Percentiles rank a stretch among this genome's conserved stretches.
Evolutionary conservation across 2,329 filamentous ascomycete genomes (phyloP).

Genomic region (Thielaviopsis punctulata): DNA sequence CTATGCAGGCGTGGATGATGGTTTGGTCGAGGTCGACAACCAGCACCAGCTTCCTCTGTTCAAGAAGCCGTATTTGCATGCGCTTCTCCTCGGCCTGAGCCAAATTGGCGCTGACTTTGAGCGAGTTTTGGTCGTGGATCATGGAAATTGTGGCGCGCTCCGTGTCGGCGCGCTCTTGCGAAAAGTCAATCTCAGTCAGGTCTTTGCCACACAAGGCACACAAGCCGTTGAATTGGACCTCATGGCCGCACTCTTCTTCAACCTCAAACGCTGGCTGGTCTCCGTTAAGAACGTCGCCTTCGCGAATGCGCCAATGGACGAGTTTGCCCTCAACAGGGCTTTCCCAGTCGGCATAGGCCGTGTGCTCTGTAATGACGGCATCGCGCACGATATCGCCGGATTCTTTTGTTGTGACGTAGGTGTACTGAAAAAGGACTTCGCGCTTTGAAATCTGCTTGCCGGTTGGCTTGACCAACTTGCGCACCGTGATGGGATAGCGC

Average conservation of each 20-base stretch:
- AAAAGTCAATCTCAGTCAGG: slow-evolving; percentile 83
- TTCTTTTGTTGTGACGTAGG: slow-evolving; percentile 62
- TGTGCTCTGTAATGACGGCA: slow-evolving; percentile 49
- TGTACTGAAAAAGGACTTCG: slow-evolving; percentile 71
- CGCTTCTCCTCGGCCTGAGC: slow-evolving; percentile 72
- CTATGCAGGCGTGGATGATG: slow-evolving; percentile 94
- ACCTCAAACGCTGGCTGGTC: slow-evolving; percentile 53
- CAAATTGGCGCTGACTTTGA: slow-evolving; percentile 71
- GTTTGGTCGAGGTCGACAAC: slow-evolving; percentile 97
- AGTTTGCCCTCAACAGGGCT: slow-evolving; percentile 69
- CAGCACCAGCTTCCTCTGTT: slow-evolving; percentile 69
- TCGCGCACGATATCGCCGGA: slow-evolving; percentile 47
- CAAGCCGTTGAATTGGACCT: slow-evolving; percentile 77
- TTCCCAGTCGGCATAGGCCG: slow-evolving; percentile 60
- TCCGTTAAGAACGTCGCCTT: slow-evolving; percentile 44
- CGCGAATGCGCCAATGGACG: slow-evolving; percentile 55
- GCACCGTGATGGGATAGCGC: slow-evolving; percentile 87
- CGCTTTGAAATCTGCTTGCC: slow-evolving; percentile 62
- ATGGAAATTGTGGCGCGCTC: slow-evolving; percentile 86
- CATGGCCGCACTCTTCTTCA: slow-evolving; percentile 80
- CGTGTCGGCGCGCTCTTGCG: slow-evolving; percentile 60
- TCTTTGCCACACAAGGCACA: slow-evolving; percentile 89
- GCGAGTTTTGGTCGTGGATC: slow-evolving; percentile 74
- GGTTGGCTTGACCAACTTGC: slow-evolving; percentile 58
- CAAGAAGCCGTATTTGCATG: slow-evolving; percentile 64